Base-by-base conservation (phyloP, 352 stramenopile genomes). In the Pythium phragmitis region DNA sequence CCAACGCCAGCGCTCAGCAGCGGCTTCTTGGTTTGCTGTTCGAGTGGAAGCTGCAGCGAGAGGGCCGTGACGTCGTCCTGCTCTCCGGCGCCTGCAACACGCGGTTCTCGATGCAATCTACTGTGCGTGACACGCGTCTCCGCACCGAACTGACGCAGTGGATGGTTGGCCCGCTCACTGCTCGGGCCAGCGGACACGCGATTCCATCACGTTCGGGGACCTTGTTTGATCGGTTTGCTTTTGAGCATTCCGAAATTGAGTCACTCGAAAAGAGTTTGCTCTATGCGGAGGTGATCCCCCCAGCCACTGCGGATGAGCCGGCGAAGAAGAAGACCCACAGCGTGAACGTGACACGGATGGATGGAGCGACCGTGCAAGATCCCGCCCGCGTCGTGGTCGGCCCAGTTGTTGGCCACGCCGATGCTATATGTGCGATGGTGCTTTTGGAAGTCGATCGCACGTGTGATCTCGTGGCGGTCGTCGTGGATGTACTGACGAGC, bases 381-480 rank as follows among this genome's bases (percentile, higher is more conserved):
- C 50, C 30, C 8, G 65, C 76, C 2, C 57, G 67, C 19, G 79
- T 91, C 4, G 57, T 91, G 12, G 12, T 89, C 6, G 86, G 86
- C 8, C 86, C 84, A 0, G 71, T 94, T n/a, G 63, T 94, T 5
- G 84, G 86, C 7, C 84, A 80, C 68, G 86, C 93, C 1, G 78
- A 89, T 28, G 74, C 75, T 1, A 71, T 64, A 4, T 86, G 77
- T 37, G 77, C 75, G 12, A 74, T 80, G 12, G 65, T 94, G 28
- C 69, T 94, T 1, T 67, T 93, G 14, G 86, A 94, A 57, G 58
- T 93, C 9, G 82, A 92, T 43, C 69, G 73, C 42, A 62, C 79
- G 7, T 69, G 74, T 13, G 75, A 86, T 33, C 46, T 94, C 39
- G 65, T 77, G 8, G 91, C 80, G 47, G 56, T 77, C 3, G 60